Base-by-base conservation (phyloP, 2,329 filamentous ascomycete genomes). In the Beauveria pseudobassiana region DNA sequence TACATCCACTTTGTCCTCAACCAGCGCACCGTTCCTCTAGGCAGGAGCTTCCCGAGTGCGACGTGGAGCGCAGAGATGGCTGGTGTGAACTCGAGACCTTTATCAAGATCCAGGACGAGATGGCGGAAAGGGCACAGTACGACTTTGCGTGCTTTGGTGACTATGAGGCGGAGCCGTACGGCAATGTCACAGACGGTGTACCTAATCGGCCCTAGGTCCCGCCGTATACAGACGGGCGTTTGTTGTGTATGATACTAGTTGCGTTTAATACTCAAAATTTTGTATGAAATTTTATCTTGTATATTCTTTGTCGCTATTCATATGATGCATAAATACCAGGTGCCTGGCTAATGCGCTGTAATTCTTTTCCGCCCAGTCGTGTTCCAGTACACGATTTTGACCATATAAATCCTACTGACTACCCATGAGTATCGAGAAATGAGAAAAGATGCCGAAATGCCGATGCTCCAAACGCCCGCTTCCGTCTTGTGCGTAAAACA, bases 1-100 rank as follows among this genome's bases (percentile, higher is more conserved):
- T 92, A 92, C 71, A 78, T 92, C 6, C 88, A 91, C 71, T 89
- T 92, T 68, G 73, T 91, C 2, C 78, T 91, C 50, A 91, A 91
- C 71, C 88, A 91, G 74, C 79, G 89, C 34, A 92, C 88, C 0
- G 68, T 92, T 1, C 89, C 89, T 1, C 76, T 92, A 0, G 86
- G 88, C 7, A 73, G 73, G 63, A 90, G 86, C 68, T 86, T 90
- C 64, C 81, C 1, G 82, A 85, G 63, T 92, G 89, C 67, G 87
- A 83, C 45, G 74, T 66, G 1, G 70, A 79, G 12, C 76, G 89
- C 5, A 81, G 86, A 49, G 89, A 92, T 71, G 89, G 89, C 0
- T 92, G 89, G 88, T 92, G 89, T 70, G 88, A 91, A 69, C 71
- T 92, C 54, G 79, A 80, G 3, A 86, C 86, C 0, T 91, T 92